These are phyloP conservation scores for Podaxis sp. DNA, from an alignment of 768 basidiomycete genomes.

Conservation along the genomic window DNA sequence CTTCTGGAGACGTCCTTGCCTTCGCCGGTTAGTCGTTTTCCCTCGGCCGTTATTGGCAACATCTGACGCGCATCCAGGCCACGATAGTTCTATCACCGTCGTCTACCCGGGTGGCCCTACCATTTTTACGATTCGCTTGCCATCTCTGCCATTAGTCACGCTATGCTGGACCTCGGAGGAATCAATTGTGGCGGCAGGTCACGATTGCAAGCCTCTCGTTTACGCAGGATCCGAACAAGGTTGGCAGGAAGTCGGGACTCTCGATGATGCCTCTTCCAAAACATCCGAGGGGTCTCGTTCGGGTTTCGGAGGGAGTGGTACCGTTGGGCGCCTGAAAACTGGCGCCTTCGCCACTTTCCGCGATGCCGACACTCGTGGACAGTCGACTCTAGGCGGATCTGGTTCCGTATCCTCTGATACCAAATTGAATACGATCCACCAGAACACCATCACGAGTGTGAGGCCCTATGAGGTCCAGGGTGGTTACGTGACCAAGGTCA, in stretches of 20 bases:
- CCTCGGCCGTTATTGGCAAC: background rate
- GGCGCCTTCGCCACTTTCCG: conserved; percentile 95
- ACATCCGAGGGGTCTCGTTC: conserved; percentile 40
- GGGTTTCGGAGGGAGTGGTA: conserved; percentile 43
- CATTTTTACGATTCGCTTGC: conserved; percentile 71
- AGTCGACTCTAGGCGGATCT: conserved; percentile 32
- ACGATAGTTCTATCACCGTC: conserved; percentile 91
- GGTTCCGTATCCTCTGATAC: conserved; percentile 48
- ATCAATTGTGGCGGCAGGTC: conserved; percentile 86
- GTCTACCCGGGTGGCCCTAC: conserved; percentile 85
- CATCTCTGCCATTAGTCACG: conserved; percentile 80
- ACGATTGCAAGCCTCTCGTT: conserved; percentile 95
- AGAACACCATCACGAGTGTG: conserved; percentile 97
- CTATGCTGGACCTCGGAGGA: conserved; percentile 86
- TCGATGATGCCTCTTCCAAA: conserved; percentile 75
- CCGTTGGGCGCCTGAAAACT: conserved; percentile 80
- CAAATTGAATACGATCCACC: conserved; percentile 88
- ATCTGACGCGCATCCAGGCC: conserved; percentile 45
- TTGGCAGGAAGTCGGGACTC: conserved; percentile 78
- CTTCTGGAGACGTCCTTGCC: conserved; percentile 90
- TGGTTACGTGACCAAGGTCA: conserved; percentile 70
- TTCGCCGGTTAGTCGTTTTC: conserved; percentile 76
- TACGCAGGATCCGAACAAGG: conserved; percentile 75
- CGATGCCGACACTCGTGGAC: conserved; percentile 83
- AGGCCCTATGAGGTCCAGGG: conserved; percentile 66